Conservation (phyloP, 1,284 basidiomycete species). For the Cystobasidium slooffiae region DNA sequence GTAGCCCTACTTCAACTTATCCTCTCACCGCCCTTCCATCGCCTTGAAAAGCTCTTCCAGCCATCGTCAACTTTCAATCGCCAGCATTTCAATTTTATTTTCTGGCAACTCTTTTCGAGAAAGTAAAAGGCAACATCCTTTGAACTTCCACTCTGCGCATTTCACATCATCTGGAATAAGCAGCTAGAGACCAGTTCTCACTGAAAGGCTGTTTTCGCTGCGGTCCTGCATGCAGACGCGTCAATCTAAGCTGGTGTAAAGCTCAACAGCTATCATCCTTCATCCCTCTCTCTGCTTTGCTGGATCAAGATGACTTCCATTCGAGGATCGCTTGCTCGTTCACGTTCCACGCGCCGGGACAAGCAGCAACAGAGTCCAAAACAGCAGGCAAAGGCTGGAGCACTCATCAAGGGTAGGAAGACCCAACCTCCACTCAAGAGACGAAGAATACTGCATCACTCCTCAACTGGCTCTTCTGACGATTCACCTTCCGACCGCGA, state of each 20-base stretch:
- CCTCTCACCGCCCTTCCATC: not conserved
- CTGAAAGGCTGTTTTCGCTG: not conserved
- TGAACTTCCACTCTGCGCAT: slow-evolving; percentile 8
- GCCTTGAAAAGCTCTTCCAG: not conserved
- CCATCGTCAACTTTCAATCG: not conserved
- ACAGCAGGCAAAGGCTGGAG: not conserved
- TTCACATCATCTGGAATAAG: not conserved
- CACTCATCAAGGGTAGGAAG: slow-evolving; percentile 1
- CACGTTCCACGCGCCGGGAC: slow-evolving; percentile 11
- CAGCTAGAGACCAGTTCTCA: not conserved
- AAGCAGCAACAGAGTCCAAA: slow-evolving; percentile 5
- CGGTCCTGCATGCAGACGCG: not conserved
- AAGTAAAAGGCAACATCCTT: slow-evolving; percentile 3
- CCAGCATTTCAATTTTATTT: not conserved
- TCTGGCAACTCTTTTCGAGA: not conserved
- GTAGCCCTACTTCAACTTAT: not conserved
- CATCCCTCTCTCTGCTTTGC: not conserved
- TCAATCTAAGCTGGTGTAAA: not conserved
- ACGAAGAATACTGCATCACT: slow-evolving; percentile 30
- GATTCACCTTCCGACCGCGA: not conserved
- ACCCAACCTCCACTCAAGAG: slow-evolving; percentile 24
- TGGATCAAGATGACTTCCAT: not conserved
- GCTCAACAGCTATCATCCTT: slow-evolving; percentile 5
- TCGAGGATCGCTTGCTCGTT: slow-evolving; percentile 15
- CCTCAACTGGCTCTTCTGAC: slow-evolving; percentile 25